A percentile compares a stretch with the other conserved stretches of the same genome.
Evolutionary conservation across 23 red algal genomes (phyloP).

Genomic region (Chondrus crispus): DNA sequence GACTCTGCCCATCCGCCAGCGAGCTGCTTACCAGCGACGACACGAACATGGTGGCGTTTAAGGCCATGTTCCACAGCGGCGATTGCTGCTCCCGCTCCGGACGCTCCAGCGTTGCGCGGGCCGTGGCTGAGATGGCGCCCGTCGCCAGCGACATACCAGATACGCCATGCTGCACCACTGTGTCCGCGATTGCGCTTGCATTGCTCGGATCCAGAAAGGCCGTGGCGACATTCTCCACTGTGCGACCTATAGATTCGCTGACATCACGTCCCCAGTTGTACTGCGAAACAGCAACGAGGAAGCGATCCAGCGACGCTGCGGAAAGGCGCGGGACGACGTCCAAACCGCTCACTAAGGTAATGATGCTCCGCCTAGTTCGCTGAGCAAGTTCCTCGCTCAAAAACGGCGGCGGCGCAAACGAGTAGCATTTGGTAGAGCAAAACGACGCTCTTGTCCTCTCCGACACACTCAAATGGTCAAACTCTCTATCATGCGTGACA

Average conservation of each 20-base stretch:
- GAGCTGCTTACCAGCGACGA: background rate
- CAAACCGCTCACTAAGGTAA: slow-evolving; percentile 55
- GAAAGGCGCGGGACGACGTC: slow-evolving; percentile 78
- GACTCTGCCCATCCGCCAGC: background rate
- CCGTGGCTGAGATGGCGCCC: background rate
- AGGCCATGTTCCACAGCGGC: slow-evolving; percentile 49
- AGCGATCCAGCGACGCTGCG: slow-evolving; percentile 61
- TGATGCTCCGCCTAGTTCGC: slow-evolving; percentile 34
- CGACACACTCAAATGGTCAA: slow-evolving; percentile 22
- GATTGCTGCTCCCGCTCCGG: background rate
- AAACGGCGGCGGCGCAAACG: slow-evolving; percentile 71
- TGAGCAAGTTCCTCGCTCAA: slow-evolving; percentile 35
- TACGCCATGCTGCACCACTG: background rate
- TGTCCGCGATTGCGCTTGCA: background rate
- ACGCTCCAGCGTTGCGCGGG: background rate
- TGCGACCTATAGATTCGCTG: background rate
- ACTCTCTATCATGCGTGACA: background rate
- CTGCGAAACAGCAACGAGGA: slow-evolving; percentile 53
- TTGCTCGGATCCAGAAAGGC: background rate
- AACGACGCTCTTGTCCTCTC: background rate
- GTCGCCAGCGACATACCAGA: slow-evolving; percentile 1
- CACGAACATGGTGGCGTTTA: slow-evolving; percentile 37
- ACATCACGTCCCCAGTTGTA: slow-evolving; percentile 67
- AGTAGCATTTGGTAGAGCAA: slow-evolving; percentile 37
- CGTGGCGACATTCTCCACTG: slow-evolving; percentile 28